phyloP scores from a whole-genome alignment of 2,329 filamentous ascomycete genomes.

The Trichoderma sp. region DNA sequence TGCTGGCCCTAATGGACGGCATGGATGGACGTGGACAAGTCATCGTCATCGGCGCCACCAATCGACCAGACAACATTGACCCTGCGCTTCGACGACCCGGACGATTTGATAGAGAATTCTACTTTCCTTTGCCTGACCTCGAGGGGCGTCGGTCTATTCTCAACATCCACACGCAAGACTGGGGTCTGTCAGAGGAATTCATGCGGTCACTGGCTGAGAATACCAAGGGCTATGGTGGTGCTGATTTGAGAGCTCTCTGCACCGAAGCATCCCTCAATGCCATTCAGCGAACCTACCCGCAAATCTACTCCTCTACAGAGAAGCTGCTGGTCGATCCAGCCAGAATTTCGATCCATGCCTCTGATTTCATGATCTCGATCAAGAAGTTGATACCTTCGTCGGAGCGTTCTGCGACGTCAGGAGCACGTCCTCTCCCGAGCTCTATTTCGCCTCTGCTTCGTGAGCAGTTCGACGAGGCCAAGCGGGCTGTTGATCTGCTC shows the following conservation, averaged over 20 bases:
- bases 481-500: conserved; percentile 66
- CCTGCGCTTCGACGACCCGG: conserved; percentile 91
- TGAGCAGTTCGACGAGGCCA: conserved; percentile 67
- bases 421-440: conserved; percentile 75
- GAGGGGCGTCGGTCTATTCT: conserved; percentile 81
- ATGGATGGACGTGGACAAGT: conserved; percentile 99
- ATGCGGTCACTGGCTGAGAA: conserved; percentile 80
- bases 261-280: conserved; percentile 95
- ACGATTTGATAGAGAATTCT: conserved; percentile 95
- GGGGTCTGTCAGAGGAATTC: conserved; percentile 77
- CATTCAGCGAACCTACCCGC: conserved; percentile 91
- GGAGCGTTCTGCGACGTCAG: conserved; percentile 81
- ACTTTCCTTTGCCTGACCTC: conserved; percentile 86
- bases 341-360: conserved; percentile 81
- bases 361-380: conserved; percentile 95
- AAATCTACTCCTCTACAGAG: conserved; percentile 88
- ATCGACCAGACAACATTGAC: conserved; percentile 93
- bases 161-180: conserved; percentile 92
- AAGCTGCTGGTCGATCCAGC: conserved; percentile 85
- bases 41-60: conserved; percentile 98
- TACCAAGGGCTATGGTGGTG: conserved; percentile 95
- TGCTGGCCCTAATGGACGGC: conserved; percentile 93
- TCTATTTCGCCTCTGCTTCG: conserved; percentile 78
- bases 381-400: conserved; percentile 97
- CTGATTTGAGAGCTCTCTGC: conserved; percentile 87